These are phyloP conservation scores for Paraphoma chrysanthemicola DNA, from an alignment of 2,329 filamentous ascomycete genomes.

Conservation along the genomic window DNA sequence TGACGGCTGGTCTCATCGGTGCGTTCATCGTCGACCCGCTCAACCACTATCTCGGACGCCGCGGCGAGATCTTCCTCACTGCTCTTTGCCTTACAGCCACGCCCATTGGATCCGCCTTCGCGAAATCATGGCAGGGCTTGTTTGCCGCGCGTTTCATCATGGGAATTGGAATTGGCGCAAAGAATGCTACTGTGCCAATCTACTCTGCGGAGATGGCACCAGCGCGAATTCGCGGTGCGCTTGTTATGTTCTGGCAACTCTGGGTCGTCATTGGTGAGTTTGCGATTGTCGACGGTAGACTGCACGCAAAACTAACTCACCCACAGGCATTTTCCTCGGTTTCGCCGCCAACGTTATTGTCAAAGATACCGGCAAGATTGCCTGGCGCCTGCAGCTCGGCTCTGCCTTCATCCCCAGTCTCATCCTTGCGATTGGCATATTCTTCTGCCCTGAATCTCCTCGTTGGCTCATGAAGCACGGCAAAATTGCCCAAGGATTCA, in stretches of 20 bases:
- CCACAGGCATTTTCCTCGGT: constrained; percentile 45
- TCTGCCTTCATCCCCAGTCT: constrained; percentile 36
- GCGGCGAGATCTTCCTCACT: constrained; percentile 49
- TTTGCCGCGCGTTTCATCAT: constrained; percentile 46
- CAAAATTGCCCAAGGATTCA: constrained; percentile 51
- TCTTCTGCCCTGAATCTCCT: constrained; percentile 39
- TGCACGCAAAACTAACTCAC: no score
- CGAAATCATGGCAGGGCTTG: constrained; percentile 45
- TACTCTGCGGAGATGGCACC: constrained; percentile 46
- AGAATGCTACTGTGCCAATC: constrained; percentile 44
- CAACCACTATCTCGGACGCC: constrained; percentile 46
- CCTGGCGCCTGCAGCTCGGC: constrained; percentile 37
- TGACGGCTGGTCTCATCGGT: constrained; percentile 47
- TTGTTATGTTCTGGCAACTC: constrained; percentile 51
- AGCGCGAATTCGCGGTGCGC: constrained; percentile 41
- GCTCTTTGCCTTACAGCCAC: constrained; percentile 44
- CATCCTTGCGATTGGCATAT: constrained; percentile 39
- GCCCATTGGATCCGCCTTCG: constrained; percentile 46
- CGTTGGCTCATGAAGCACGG: constrained; percentile 48
- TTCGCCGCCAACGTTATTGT: constrained; percentile 42
- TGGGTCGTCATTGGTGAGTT: constrained; percentile 43
- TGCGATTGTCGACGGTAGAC: no score
- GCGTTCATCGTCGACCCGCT: constrained; percentile 34
- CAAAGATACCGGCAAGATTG: constrained; percentile 39
- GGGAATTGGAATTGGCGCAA: constrained; percentile 44